Base-by-base conservation (phyloP, 306 rosid genomes). In the Crotalaria pallida region DNA sequence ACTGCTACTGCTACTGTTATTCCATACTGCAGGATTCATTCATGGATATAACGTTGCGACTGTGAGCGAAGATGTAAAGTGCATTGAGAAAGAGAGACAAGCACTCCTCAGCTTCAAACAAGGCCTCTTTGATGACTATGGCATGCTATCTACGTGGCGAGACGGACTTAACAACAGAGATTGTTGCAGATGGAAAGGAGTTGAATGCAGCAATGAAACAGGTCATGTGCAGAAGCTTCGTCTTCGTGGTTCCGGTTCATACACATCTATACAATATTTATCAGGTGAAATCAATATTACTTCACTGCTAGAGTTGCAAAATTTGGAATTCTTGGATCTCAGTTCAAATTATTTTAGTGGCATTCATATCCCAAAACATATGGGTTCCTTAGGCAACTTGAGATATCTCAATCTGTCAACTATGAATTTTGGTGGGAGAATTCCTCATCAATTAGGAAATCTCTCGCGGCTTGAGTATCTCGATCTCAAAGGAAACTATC, bases 101-200 rank as follows among this genome's bases (percentile, higher is more conserved):
- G 71, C 79, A 53, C 49, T 74, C 12, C 79, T 52, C 38, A 27
- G 5, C 18, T 60, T 67, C 58, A 51, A 49, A 51, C 71, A 50
- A 9, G 19, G 41, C 21, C 7, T 76, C 10, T 0, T 0, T 1
- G 9, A 18, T 19, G 0, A 0, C 5, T 7, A 0, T 29, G 71
- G 56, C 55, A 18, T 50, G 13, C 19, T 68, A 4, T 48, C 70
- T 12, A 67, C 80, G 5, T 76, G 80, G 80, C 58, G 12, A 1
- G 2, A 13, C 0, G 12, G 38, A 7, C 10, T 2, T 0, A 16
- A 13, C 1, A 17, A 26, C 6, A 12, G 8, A 6, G 24, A 75
- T 47, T 76, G 75, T 10, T 76, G 75, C 70, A 24, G 1, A 1
- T 76, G 80, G 75, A 5, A 10, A 12, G 48, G 80, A 12, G 4